Base-by-base conservation (phyloP, 75 land plant genomes). In the Ceratopteris richardii region DNA sequence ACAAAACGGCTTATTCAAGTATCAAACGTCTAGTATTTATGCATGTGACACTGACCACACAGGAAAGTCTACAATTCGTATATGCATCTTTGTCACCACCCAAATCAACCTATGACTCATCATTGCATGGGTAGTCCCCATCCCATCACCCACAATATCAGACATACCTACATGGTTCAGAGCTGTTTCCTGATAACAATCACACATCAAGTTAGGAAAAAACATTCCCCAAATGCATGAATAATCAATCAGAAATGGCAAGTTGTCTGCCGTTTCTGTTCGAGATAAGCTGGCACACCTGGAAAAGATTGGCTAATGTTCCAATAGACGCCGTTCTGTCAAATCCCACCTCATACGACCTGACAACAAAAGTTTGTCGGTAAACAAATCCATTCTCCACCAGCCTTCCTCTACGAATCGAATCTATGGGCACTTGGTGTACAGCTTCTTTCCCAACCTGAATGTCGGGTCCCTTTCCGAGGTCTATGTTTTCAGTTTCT, bases 271-370 rank as follows among this genome's bases (percentile, higher is more conserved):
- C n/a, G n/a, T n/a, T n/a, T n/a, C n/a, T n/a, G n/a, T n/a, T n/a
- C n/a, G n/a, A n/a, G n/a, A n/a, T n/a, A n/a, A n/a, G 65, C 3
- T 14, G 1, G 6, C 9, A 17, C 26, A 73, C 96, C 91, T 93
- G 98, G 52, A 93, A 68, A 70, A 78, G 98, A 68, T 93, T 93
- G 86, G 89, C 84, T 48, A 93, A 56, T 1, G 94, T 85, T 46
- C 88, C 98, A 60, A 93, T 80, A 36, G 94, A 82, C 0, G 89
- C 90, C 4, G 84, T 80, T 3, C 77, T 67, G 65, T 93, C 94
- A 2, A 90, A 87, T 30, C 94, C 90, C 29, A 93, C 82, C 51
- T 93, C 98, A 64, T 93, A 93, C 0, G 98, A 93, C 28, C 98
- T 79, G 26, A 93, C 84, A 11, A 78, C 70, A 44, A 93, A 93